phyloP scores from a whole-genome alignment of 192 early-diverging fungal species.

The Coemansia sp. region DNA sequence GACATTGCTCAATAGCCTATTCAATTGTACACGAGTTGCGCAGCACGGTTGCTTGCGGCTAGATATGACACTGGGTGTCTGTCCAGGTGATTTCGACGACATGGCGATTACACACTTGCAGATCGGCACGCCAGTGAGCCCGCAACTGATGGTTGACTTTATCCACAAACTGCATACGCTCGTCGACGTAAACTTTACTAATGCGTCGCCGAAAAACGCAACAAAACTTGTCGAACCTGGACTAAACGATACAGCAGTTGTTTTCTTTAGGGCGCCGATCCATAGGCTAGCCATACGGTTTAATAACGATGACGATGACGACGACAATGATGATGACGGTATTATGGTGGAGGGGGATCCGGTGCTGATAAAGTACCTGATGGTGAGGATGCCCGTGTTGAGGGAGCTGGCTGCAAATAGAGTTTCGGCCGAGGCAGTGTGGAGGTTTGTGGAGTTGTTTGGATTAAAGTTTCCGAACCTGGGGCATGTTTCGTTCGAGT shows the following conservation, averaged over 20 bases:
- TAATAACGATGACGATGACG: background rate
- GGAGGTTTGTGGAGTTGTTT: background rate
- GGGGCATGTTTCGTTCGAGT: background rate
- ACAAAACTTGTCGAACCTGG: no score
- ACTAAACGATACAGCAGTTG: background rate
- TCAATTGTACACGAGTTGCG: no score
- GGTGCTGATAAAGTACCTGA: background rate
- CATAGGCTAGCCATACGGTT: background rate
- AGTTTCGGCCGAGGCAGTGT: background rate
- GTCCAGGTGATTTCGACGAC: background rate
- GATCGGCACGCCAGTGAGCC: background rate
- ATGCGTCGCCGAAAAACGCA: background rate
- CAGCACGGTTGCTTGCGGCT: background rate
- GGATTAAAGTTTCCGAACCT: background rate
- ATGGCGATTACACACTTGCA: background rate
- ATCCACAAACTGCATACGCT: background rate
- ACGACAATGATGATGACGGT: no score
- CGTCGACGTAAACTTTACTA: conserved; percentile 1
- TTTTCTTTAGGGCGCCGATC: background rate
- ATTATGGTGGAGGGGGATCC: no score
- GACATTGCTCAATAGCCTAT: background rate
- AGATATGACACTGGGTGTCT: background rate
- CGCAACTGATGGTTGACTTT: background rate
- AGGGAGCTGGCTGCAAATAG: background rate
- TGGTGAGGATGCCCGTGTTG: background rate